Base-by-base conservation (phyloP, 768 basidiomycete species). In the Lactarius hengduanensis region DNA sequence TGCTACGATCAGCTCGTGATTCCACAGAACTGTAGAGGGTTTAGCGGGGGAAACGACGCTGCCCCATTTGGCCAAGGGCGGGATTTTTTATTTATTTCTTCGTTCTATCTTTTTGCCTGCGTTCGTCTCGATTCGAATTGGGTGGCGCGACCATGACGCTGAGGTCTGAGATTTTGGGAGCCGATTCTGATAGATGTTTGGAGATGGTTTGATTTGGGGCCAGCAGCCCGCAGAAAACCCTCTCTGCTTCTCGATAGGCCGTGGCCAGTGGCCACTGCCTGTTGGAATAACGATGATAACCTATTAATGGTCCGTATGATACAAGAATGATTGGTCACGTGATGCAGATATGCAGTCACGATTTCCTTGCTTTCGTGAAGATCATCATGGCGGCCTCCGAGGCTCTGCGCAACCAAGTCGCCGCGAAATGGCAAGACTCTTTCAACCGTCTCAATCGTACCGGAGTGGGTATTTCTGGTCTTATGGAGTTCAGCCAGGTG, bases 341-440 rank as follows among this genome's bases (percentile, higher is more conserved):
- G 56, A 57, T 36, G 34, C 5, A 32, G 30, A 34, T 1, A 1
- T n/a, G 32, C 16, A 30, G 30, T 6, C 18, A 3, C 45, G 4
- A 2, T 9, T 22, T 9, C 38, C 8, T 15, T 9, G 34, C 32
- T 30, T 16, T 18, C 6, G 30, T 26, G 5, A 26, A 26, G 13
- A 18, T 32, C 11, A 34, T 56, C 60, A 47, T 40, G 32, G 87
- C 86, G 87, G 82, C 84, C 20, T 86, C 86, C 5, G 80, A 83
- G 64, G 87, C 86, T 30, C 77, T 89, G n/a, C 82, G 82, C 56
- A 80, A 82, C 1, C 87, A 89, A 73, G 86, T 89, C 10, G 82
- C 84, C 20, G 78, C 86, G 3, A 88, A 88, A 78, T 90, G 89
- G 88, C 85, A 88, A 67, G 86, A 89, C 22, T 80, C 86, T 2